phyloP scores from a whole-genome alignment of 257 asterid genomes.

The Ligustrum vulgare region DNA sequence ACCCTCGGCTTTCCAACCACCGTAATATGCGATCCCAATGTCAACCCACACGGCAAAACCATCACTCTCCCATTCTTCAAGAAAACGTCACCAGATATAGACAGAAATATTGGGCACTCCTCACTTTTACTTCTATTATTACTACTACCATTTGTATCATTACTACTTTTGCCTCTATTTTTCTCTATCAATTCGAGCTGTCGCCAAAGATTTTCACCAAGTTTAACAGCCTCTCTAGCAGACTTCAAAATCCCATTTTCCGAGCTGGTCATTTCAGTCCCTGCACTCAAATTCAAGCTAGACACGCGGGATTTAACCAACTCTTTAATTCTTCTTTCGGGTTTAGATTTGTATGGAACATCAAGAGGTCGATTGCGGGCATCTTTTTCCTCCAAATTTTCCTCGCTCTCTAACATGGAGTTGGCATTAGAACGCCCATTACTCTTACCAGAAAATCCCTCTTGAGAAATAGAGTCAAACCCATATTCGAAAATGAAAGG shows the following conservation, averaged over 20 bases:
- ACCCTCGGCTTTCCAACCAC: conserved; percentile 72
- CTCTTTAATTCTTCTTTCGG: conserved; percentile 36
- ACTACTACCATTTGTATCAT: neutral
- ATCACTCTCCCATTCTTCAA: conserved; percentile 46
- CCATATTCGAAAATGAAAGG: conserved; percentile 73
- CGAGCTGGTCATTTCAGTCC: conserved; percentile 40
- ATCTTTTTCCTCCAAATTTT: conserved; percentile 49
- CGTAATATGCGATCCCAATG: conserved; percentile 85
- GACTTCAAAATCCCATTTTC: conserved; percentile 56
- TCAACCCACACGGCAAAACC: conserved; percentile 86
- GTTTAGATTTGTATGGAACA: conserved; percentile 37
- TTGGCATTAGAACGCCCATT: conserved; percentile 54
- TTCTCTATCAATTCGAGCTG: conserved; percentile 48
- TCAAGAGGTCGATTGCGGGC: conserved; percentile 70
- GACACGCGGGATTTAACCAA: conserved; percentile 33
- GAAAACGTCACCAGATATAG: conserved; percentile 55
- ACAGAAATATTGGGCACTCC: conserved; percentile 65
- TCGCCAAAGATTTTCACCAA: conserved; percentile 74
- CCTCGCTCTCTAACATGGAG: conserved; percentile 66
- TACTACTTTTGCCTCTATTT: conserved; percentile 17
- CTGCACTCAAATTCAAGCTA: conserved; percentile 55
- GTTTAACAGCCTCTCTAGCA: conserved; percentile 65
- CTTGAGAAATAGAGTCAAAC: conserved; percentile 44
- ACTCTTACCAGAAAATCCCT: conserved; percentile 34
- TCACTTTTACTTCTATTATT: conserved; percentile 24